Percentiles rank a stretch among this genome's conserved stretches.
Conservation (phyloP, 257 asterid genomes). For the Echium plantagineum region DNA sequence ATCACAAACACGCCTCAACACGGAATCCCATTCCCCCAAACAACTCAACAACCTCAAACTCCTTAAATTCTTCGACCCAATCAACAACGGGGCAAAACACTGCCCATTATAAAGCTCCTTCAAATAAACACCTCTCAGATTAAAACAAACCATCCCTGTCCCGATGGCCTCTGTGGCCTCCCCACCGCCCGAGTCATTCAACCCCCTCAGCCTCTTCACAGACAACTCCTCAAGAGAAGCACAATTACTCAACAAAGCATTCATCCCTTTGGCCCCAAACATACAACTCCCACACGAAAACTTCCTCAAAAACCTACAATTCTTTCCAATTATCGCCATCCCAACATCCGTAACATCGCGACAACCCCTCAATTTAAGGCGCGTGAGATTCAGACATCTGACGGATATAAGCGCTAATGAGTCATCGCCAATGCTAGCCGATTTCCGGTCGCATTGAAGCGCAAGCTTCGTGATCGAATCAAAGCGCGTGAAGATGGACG, state of each 20-base stretch:
- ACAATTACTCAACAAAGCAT: slow-evolving; percentile 55
- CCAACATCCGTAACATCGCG: slow-evolving; percentile 63
- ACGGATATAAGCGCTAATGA: slow-evolving; percentile 32
- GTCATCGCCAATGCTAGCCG: slow-evolving; percentile 53
- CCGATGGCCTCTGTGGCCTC: slow-evolving; percentile 49
- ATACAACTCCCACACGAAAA: slow-evolving; percentile 66
- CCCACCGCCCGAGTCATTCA: slow-evolving; percentile 27
- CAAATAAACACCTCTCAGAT: slow-evolving; percentile 53
- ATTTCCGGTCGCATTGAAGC: slow-evolving; percentile 64
- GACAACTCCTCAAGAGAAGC: slow-evolving; percentile 58
- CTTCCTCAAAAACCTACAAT: slow-evolving; percentile 50
- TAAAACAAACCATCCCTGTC: slow-evolving; percentile 46
- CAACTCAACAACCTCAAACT: slow-evolving; percentile 63
- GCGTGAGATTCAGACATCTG: slow-evolving; percentile 44
- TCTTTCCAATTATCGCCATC: slow-evolving; percentile 43
- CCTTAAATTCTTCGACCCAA: slow-evolving; percentile 48
- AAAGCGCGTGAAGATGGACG: slow-evolving; percentile 47
- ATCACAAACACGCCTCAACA: slow-evolving; percentile 37
- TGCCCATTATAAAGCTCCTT: slow-evolving; percentile 71
- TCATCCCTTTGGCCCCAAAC: slow-evolving; percentile 84
- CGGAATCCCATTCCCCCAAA: slow-evolving; percentile 73
- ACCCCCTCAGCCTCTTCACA: slow-evolving; percentile 64
- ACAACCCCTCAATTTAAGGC: slow-evolving; percentile 74
- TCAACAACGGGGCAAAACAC: slow-evolving; percentile 53
- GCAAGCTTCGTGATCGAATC: slow-evolving; percentile 65